Base-by-base conservation (phyloP, 768 basidiomycete genomes). In the Sporobolomyces roseus region DNA sequence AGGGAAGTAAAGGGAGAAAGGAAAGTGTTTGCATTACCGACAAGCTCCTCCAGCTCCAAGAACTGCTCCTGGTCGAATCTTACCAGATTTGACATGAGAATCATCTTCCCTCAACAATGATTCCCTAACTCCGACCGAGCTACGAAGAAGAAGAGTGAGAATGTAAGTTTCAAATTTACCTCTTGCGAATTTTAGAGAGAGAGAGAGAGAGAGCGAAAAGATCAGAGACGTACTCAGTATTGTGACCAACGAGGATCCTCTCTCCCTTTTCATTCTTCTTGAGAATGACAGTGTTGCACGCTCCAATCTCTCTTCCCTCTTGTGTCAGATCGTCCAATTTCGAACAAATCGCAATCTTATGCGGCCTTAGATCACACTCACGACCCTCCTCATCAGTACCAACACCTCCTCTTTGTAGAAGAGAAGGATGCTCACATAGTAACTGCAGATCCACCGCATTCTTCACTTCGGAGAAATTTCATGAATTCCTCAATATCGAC, bases 21-120 rank as follows among this genome's bases (percentile, higher is more conserved):
- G 14, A n/a, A 45, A 45, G 13, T 10, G 25, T 5, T 23, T 30
- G 23, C 48, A 71, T 25, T 48, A 74, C 72, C 74, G 62, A 48
- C 64, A 66, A 14, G 74, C 74, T 32, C 74, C 74, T 14, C 74
- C 74, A 10, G 71, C 74, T 14, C 74, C 74, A 7, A 75, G 50
- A 23, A 75, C 63, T 19, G 73, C 69, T 23, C 72, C 74, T 0
- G 74, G 74, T 4, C 67, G 54, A 7, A 45, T 49, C 61, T 63
- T 66, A 46, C 66, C 71, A 23, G 48, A 61, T 56, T 67, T 74
- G 43, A 63, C 58, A 55, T 66, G 66, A 43, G 67, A 56, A 51
- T 66, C 69, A 36, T 66, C 73, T 1, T 60, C 66, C 17, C 61
- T 45, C 25, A 71, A 51, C 8, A 74, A 30, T 3, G 60, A 51